Evolutionary conservation across 2,329 filamentous ascomycete species (phyloP).

Genomic region (Fonsecaea pugnacius): DNA sequence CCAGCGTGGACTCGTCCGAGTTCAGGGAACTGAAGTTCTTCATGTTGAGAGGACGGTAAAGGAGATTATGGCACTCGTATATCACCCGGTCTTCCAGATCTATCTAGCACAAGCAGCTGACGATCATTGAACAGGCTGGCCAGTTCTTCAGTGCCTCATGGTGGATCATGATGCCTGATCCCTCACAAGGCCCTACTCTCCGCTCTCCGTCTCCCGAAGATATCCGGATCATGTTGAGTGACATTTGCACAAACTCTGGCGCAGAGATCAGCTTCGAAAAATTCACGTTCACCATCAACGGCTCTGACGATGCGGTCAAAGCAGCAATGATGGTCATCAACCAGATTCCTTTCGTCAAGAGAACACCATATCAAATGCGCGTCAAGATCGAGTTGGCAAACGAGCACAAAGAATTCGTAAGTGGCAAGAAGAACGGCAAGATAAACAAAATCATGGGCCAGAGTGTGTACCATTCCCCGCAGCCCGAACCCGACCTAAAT

Average conservation of each 20-base stretch:
- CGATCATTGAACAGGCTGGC: constrained; percentile 65
- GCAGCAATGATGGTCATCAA: constrained; percentile 92
- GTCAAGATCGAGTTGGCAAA: constrained; percentile 99
- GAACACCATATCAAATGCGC: constrained; percentile 86
- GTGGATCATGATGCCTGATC: constrained; percentile 83
- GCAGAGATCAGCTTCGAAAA: constrained; percentile 95
- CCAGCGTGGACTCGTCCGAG: constrained; percentile 79
- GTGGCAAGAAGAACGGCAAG: constrained; percentile 99
- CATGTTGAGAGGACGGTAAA: constrained; percentile 93
- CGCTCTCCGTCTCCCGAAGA: constrained; percentile 68
- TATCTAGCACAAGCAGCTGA: constrained; percentile 37
- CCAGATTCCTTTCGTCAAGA: constrained; percentile 84
- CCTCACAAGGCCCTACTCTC: constrained; percentile 60
- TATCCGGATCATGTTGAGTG: constrained; percentile 85
- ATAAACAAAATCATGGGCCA: constrained; percentile 99
- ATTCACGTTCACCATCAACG: constrained; percentile 88
- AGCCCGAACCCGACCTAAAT: constrained; percentile 16
- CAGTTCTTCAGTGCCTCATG: constrained; percentile 98
- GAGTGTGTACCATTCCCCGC: constrained; percentile 59
- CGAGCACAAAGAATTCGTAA: constrained; percentile 99
- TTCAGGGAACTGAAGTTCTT: constrained; percentile 90
- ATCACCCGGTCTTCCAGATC: constrained; percentile 38
- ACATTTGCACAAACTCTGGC: constrained; percentile 95
- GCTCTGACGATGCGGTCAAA: constrained; percentile 95
- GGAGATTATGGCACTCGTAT: constrained; percentile 90